phyloP scores from a whole-genome alignment of 331 rosid species.

The Erythrophleum ivorense region DNA sequence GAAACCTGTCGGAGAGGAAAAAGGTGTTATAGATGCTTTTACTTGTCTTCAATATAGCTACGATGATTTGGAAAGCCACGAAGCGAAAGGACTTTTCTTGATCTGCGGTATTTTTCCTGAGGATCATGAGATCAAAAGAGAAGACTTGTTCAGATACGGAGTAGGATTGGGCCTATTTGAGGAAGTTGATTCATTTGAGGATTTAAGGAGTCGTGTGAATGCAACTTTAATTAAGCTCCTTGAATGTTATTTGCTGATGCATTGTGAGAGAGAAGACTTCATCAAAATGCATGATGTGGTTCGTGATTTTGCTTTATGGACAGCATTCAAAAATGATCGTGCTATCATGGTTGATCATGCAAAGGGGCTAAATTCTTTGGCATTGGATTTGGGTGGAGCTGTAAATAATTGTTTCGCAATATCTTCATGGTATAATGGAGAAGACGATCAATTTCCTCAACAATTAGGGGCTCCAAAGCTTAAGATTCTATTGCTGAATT shows the following conservation, averaged over 20 bases:
- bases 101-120: conserved; percentile 12
- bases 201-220: background rate
- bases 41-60: conserved; percentile 16
- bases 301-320: conserved; percentile 2
- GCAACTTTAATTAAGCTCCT: background rate
- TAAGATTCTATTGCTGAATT: background rate
- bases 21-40: background rate
- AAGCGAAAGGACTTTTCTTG: background rate
- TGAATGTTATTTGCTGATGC: conserved; percentile 3
- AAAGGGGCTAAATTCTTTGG: background rate
- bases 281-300: conserved; percentile 7
- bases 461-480: background rate
- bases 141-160: background rate
- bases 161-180: background rate
- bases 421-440: background rate
- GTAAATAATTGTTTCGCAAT: background rate
- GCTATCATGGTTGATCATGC: background rate
- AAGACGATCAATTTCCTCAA: background rate
- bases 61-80: background rate
- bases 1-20: background rate
- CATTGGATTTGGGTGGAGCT: background rate
- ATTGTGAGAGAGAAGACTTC: background rate
- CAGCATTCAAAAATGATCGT: background rate
- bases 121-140: background rate
- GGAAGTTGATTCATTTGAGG: background rate